These are phyloP conservation scores for Colletotrichum echinochloae DNA, from an alignment of 2,329 filamentous ascomycete species.

Conservation along the genomic window DNA sequence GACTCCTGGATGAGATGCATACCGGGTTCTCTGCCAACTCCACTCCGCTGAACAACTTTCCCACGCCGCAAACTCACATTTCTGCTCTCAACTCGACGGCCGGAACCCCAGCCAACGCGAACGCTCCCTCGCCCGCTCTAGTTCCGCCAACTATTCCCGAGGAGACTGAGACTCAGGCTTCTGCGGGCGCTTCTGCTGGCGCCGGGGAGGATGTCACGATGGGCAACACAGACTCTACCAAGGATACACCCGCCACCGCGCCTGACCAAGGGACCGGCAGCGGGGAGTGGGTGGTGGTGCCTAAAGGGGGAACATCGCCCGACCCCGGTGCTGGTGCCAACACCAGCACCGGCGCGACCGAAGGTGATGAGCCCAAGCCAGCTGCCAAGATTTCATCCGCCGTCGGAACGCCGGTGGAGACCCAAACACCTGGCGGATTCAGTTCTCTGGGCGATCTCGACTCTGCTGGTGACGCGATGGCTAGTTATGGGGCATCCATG, in stretches of 20 bases:
- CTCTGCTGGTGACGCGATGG: slow-evolving; percentile 77
- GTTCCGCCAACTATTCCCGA: slow-evolving; percentile 46
- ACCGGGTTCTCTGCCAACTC: slow-evolving; percentile 69
- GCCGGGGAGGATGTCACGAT: slow-evolving; percentile 57
- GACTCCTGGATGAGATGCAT: slow-evolving; percentile 77
- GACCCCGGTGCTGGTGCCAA: slow-evolving; percentile 47
- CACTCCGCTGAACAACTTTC: slow-evolving; percentile 71
- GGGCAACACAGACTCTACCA: slow-evolving; percentile 61
- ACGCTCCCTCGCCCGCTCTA: slow-evolving; percentile 59
- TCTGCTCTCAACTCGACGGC: slow-evolving; percentile 68
- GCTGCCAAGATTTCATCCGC: slow-evolving; percentile 49
- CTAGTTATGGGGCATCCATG: slow-evolving; percentile 66
- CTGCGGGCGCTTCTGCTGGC: slow-evolving; percentile 41
- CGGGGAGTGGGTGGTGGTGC: slow-evolving; percentile 82
- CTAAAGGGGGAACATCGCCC: slow-evolving; percentile 67
- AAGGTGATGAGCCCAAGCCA: slow-evolving; percentile 22
- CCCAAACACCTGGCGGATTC: slow-evolving; percentile 58
- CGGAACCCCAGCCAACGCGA: slow-evolving; percentile 66
- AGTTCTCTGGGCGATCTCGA: slow-evolving; percentile 74
- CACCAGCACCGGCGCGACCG: slow-evolving; percentile 39
- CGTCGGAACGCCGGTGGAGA: slow-evolving; percentile 57
- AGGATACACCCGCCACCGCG: slow-evolving; percentile 56
- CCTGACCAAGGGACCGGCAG: slow-evolving; percentile 63
- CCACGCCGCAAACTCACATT: slow-evolving; percentile 70
- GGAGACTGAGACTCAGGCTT: slow-evolving; percentile 31